These are phyloP conservation scores for Dictyostelium firmibasis DNA, from an alignment of 78 protist species.

Conservation along the genomic window DNA sequence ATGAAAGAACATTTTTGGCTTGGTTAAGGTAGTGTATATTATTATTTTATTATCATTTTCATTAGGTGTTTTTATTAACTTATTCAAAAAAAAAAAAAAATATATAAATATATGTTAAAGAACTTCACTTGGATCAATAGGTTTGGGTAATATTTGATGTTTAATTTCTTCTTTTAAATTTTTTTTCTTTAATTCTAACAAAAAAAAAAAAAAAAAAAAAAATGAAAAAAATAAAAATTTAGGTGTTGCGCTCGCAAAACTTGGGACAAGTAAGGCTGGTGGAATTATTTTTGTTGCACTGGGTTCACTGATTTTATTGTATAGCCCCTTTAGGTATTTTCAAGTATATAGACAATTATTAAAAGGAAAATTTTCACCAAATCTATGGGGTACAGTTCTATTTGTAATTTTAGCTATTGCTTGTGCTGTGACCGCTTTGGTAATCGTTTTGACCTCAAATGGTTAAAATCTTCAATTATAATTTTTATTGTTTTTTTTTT, in stretches of 20 bases:
- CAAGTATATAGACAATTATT: constrained; percentile 22
- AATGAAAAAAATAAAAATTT: no score
- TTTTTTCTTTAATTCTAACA: no score
- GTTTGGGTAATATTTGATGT: not conserved
- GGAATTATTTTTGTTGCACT: constrained; percentile 31
- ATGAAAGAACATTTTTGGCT: constrained; percentile 31
- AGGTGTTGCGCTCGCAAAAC: constrained; percentile 46
- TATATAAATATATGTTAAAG: not conserved
- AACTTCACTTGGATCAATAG: not conserved
- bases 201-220: no score
- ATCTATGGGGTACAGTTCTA: constrained; percentile 5
- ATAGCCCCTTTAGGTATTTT: constrained; percentile 37
- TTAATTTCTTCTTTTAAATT: no score
- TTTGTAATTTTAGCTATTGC: not conserved
- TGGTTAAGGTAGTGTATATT: not conserved
- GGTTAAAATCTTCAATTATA: no score
- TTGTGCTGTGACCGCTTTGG: constrained; percentile 19
- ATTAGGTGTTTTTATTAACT: no score
- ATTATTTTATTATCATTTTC: no score
- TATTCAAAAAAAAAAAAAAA: no score
- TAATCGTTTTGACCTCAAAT: not conserved
- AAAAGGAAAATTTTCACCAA: constrained; percentile 29
- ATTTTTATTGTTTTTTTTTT: no score
- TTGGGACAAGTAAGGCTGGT: constrained; percentile 4
- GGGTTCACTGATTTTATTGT: constrained; percentile 1